phyloP scores from a whole-genome alignment of 2,329 filamentous ascomycete species.

The Arthroderma uncinatum region DNA sequence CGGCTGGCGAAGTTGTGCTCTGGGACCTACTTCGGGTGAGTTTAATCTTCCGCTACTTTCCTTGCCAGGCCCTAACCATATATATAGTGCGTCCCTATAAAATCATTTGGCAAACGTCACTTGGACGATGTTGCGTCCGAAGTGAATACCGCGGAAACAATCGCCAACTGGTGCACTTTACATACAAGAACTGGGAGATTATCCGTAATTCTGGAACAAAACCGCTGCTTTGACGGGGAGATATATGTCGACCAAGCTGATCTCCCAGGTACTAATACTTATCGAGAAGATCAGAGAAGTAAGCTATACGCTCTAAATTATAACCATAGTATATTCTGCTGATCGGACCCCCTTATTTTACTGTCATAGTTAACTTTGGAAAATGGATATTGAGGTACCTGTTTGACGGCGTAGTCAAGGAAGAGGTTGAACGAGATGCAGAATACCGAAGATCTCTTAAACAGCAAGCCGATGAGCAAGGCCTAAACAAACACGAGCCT shows the following conservation, averaged over 20 bases:
- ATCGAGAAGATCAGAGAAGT: conserved; percentile 90
- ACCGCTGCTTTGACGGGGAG: conserved; percentile 94
- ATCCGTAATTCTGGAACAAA: conserved; percentile 82
- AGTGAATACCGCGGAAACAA: conserved; percentile 77
- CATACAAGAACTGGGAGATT: conserved; percentile 87
- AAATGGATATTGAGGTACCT: conserved; percentile 94
- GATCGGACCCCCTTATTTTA: not conserved
- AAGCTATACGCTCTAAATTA: conserved; percentile 26
- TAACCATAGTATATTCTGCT: not conserved
- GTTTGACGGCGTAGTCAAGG: conserved; percentile 78
- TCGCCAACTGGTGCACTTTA: conserved; percentile 92
- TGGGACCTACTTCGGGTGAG: conserved; percentile 84
- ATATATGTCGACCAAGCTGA: conserved; percentile 87
- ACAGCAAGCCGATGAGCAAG: conserved; percentile 48
- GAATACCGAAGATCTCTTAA: conserved; percentile 59
- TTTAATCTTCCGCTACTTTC: conserved; percentile 4
- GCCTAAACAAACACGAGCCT: conserved; percentile 45
- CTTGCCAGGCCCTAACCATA: conserved; percentile 11
- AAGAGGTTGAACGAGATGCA: conserved; percentile 76
- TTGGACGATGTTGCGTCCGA: conserved; percentile 82
- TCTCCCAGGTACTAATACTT: conserved; percentile 62
- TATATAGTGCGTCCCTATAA: conserved; percentile 65
- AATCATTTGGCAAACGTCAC: conserved; percentile 88
- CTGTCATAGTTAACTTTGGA: conserved; percentile 69
- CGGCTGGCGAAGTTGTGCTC: conserved; percentile 82